Percentiles rank a stretch among this genome's conserved stretches.
phyloP scores from a whole-genome alignment of 169 alveolate species.

The Theileria orientalis region DNA sequence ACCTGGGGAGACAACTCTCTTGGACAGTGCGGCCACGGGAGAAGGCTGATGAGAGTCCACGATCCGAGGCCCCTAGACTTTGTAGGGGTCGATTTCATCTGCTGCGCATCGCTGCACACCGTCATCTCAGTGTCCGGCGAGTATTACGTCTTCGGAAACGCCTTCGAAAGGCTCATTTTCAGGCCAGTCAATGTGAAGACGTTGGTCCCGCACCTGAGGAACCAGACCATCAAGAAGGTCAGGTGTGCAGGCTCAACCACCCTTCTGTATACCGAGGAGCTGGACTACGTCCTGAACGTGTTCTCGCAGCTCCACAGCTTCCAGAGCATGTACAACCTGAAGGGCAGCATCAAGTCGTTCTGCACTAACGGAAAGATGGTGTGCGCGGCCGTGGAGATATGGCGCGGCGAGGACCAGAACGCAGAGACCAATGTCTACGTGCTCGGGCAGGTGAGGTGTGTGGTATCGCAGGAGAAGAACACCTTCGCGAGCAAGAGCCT shows the following conservation, averaged over 20 bases:
- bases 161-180: slow-evolving; percentile 27
- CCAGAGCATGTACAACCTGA: slow-evolving; percentile 27
- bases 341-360: slow-evolving; percentile 27
- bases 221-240: slow-evolving; percentile 37
- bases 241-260: slow-evolving; percentile 44
- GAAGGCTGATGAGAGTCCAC: slow-evolving; percentile 19
- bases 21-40: slow-evolving; percentile 72
- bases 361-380: slow-evolving; percentile 58
- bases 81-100: slow-evolving; percentile 18
- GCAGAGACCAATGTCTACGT: slow-evolving; percentile 14
- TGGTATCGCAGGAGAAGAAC: slow-evolving; percentile 38
- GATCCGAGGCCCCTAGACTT: slow-evolving; percentile 36
- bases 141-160: slow-evolving; percentile 47
- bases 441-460: slow-evolving; percentile 50
- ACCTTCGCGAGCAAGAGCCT: slow-evolving; percentile 34
- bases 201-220: slow-evolving; percentile 6
- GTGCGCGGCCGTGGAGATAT: slow-evolving; percentile 28
- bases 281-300: slow-evolving; percentile 37
- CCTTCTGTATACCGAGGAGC: slow-evolving; percentile 47
- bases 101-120: slow-evolving; percentile 27
- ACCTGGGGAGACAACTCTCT: slow-evolving; percentile 64
- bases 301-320: slow-evolving; percentile 11
- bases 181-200: slow-evolving; percentile 35
- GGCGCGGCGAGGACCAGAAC: neutral
- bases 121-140: slow-evolving; percentile 16